A percentile compares a stretch with the other conserved stretches of the same genome.
These are phyloP conservation scores for Triticum dicoccoides DNA, from an alignment of 176 grass and related monocot genomes.

Conservation along the genomic window DNA sequence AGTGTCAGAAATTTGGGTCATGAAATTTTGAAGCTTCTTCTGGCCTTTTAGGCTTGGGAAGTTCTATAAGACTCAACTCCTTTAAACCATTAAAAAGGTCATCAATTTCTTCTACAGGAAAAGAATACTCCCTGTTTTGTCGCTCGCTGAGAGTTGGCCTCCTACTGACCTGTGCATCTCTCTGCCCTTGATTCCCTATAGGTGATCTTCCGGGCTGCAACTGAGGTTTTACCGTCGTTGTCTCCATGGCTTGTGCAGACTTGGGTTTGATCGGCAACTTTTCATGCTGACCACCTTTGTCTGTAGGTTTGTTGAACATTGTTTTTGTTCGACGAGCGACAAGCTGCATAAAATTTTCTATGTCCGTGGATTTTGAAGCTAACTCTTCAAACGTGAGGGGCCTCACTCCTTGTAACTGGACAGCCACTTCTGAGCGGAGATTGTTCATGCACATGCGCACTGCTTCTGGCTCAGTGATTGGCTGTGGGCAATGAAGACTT, in stretches of 20 bases:
- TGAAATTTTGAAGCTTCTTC: neutral
- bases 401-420: neutral
- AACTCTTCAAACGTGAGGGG: no score
- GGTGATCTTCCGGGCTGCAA: accelerated
- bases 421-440: neutral
- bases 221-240: accelerated
- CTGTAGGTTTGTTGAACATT: neutral
- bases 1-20: neutral
- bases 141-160: neutral
- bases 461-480: neutral
- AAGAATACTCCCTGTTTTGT: neutral
- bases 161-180: accelerated
- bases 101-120: neutral
- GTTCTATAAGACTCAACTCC: neutral
- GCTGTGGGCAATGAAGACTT: neutral
- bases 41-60: neutral
- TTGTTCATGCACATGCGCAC: neutral
- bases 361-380: neutral
- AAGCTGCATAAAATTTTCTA: neutral
- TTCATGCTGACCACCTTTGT: neutral
- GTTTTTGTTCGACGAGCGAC: neutral
- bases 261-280: neutral
- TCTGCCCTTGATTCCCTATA: accelerated
- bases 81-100: neutral
- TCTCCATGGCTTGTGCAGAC: neutral